phyloP scores from a whole-genome alignment of 768 basidiomycete genomes.

The Xerocomellus chrysenteron region DNA sequence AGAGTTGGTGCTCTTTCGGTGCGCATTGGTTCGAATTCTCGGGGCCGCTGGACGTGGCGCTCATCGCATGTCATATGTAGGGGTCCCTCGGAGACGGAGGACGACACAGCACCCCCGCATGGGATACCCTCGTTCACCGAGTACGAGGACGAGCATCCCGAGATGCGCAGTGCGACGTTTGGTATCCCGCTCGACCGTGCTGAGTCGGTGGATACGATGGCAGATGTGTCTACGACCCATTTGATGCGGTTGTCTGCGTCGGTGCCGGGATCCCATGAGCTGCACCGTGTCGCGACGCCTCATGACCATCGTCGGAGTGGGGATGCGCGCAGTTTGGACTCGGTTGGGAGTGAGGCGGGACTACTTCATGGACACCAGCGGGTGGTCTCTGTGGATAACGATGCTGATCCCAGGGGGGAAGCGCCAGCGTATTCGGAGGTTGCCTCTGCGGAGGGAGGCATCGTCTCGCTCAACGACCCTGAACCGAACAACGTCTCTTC shows the following conservation, averaged over 20 bases:
- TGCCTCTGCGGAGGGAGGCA: conserved; percentile 15
- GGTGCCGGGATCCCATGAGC: conserved; percentile 15
- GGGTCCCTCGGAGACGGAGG: conserved; percentile 29
- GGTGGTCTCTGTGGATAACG: conserved; percentile 1
- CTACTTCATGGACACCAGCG: conserved; percentile 20
- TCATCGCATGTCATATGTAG: conserved; percentile 10
- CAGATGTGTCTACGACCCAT: conserved; percentile 22
- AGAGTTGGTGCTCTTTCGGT: conserved; percentile 69
- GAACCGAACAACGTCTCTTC: too few relatives aligned
- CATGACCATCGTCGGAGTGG: conserved; percentile 9
- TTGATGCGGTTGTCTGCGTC: conserved; percentile 14
- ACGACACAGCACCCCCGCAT: conserved; percentile 11
- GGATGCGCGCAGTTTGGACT: conserved; percentile 21
- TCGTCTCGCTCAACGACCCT: conserved; percentile 11
- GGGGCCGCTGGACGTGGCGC: background rate
- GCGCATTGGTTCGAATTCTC: conserved; percentile 7
- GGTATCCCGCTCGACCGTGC: conserved; percentile 21
- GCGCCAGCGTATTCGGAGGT: conserved; percentile 67
- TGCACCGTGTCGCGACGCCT: conserved; percentile 1
- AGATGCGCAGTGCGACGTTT: conserved; percentile 11
- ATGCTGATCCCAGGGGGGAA: conserved; percentile 50
- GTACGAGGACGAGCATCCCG: conserved; percentile 23
- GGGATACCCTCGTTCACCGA: conserved; percentile 20
- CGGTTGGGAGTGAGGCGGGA: conserved; percentile 25
- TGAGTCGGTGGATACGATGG: conserved; percentile 26